A percentile compares a stretch with the other conserved stretches of the same genome.
These are phyloP conservation scores for Phytopythium litorale DNA, from an alignment of 352 stramenopile species.

Conservation along the genomic window DNA sequence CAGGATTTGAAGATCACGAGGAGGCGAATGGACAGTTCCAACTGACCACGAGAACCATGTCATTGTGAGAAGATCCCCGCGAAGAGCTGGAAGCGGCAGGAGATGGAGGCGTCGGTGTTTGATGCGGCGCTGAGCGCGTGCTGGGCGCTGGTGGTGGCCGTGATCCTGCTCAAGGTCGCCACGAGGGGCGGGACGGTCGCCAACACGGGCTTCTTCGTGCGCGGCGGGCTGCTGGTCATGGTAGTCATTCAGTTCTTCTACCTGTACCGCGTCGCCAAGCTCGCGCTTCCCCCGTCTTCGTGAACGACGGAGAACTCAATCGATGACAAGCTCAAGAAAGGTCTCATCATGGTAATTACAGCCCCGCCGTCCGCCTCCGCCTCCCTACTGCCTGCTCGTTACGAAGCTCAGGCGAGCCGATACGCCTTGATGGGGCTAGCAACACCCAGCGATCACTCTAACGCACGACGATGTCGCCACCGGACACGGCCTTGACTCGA, in stretches of 20 bases:
- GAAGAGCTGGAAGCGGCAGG: background rate
- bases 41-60: background rate
- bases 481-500: background rate
- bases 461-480: background rate
- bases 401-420: background rate
- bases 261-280: constrained; percentile 48
- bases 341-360: constrained; percentile 1
- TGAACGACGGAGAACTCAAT: background rate
- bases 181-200: constrained; percentile 4
- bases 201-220: constrained; percentile 20
- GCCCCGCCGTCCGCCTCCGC: background rate
- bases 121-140: constrained; percentile 34
- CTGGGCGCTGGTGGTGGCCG: constrained; percentile 26
- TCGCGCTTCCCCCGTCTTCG: constrained; percentile 20
- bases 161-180: constrained; percentile 17
- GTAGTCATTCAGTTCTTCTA: constrained; percentile 52
- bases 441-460: background rate
- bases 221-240: constrained; percentile 24
- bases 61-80: background rate
- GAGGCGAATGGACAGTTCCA: background rate
- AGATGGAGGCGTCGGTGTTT: constrained; percentile 27
- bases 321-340: background rate
- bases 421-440: too few species aligned
- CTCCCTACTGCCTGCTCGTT: background rate
- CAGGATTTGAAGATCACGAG: background rate